These are phyloP conservation scores for Pseudogymnoascus sp. DNA, from an alignment of 2,329 filamentous ascomycete species.

Conservation along the genomic window DNA sequence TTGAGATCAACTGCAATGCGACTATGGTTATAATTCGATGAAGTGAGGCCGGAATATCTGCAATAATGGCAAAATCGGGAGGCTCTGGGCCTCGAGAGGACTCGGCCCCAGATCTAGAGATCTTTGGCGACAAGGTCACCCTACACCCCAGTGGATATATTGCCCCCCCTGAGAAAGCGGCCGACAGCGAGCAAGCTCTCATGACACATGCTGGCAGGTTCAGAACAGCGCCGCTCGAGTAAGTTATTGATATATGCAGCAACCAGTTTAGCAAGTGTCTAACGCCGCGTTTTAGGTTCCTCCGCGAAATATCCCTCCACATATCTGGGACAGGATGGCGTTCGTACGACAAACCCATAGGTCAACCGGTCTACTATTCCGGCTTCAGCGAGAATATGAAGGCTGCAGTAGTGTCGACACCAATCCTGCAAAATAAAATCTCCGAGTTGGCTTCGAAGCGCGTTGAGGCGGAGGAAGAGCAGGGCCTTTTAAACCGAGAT, in stretches of 20 bases:
- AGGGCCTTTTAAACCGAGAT: slow-evolving; percentile 57
- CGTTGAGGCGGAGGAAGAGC: slow-evolving; percentile 66
- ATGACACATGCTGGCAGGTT: slow-evolving; percentile 85
- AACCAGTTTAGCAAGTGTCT: neutral
- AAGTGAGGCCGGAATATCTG: neutral
- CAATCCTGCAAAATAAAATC: slow-evolving; percentile 68
- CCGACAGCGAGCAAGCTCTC: slow-evolving; percentile 59
- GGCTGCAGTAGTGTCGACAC: slow-evolving; percentile 64
- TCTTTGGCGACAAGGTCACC: slow-evolving; percentile 66
- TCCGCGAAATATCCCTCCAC: slow-evolving; percentile 88
- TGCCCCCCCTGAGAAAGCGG: slow-evolving; percentile 36
- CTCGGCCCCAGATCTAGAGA: slow-evolving; percentile 69
- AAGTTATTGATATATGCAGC: slow-evolving; percentile 20
- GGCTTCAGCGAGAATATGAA: slow-evolving; percentile 93
- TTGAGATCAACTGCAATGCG: neutral
- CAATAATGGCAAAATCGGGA: slow-evolving; percentile 31
- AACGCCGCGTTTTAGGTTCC: slow-evolving; percentile 52
- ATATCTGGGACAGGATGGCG: slow-evolving; percentile 93
- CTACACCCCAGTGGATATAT: slow-evolving; percentile 67
- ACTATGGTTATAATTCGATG: neutral
- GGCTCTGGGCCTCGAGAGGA: slow-evolving; percentile 28
- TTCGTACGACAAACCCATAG: slow-evolving; percentile 82
- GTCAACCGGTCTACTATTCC: slow-evolving; percentile 86
- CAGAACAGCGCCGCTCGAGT: slow-evolving; percentile 60
- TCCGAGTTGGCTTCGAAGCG: slow-evolving; percentile 67